These are phyloP conservation scores for Didymella pomorum DNA, from an alignment of 2,329 filamentous ascomycete species.

Conservation along the genomic window DNA sequence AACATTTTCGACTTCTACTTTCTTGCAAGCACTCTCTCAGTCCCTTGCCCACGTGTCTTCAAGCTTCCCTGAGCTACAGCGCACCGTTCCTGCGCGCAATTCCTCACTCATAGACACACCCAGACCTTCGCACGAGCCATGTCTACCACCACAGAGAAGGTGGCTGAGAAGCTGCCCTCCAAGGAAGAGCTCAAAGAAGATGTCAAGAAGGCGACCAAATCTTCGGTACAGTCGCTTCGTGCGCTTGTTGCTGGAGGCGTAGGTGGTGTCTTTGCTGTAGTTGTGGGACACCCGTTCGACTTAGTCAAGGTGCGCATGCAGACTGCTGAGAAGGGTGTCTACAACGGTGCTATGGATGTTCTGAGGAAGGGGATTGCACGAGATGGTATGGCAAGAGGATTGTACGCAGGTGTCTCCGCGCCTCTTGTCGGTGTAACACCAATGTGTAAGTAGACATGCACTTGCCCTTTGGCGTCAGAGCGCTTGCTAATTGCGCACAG, in stretches of 20 bases:
- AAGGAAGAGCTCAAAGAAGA: slow-evolving; percentile 61
- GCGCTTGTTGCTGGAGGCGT: slow-evolving; percentile 90
- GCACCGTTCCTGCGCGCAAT: slow-evolving; percentile 17
- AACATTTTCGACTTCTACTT: slow-evolving; percentile 9
- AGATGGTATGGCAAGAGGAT: slow-evolving; percentile 78
- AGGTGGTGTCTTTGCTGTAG: slow-evolving; percentile 89
- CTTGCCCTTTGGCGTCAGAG: neutral
- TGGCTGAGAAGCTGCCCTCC: slow-evolving; percentile 44
- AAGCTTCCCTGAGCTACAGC: slow-evolving; percentile 8
- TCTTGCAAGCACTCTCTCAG: neutral
- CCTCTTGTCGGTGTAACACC: slow-evolving; percentile 95
- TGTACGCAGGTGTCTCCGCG: slow-evolving; percentile 97
- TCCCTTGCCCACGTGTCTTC: neutral
- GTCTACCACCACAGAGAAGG: slow-evolving; percentile 35
- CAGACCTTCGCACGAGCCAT: slow-evolving; percentile 25
- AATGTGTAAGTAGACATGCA: slow-evolving; percentile 78
- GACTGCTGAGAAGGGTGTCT: slow-evolving; percentile 93
- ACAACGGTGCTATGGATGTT: slow-evolving; percentile 88
- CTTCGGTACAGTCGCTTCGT: slow-evolving; percentile 71
- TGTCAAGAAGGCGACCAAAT: slow-evolving; percentile 60
- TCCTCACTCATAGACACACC: slow-evolving; percentile 1
- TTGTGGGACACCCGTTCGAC: slow-evolving; percentile 95
- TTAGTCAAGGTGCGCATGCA: slow-evolving; percentile 97
- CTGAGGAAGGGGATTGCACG: slow-evolving; percentile 86
- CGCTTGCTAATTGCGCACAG: slow-evolving; percentile 47